Base-by-base conservation (phyloP, 257 asterid genomes). In the Gynochthodes officinalis region DNA sequence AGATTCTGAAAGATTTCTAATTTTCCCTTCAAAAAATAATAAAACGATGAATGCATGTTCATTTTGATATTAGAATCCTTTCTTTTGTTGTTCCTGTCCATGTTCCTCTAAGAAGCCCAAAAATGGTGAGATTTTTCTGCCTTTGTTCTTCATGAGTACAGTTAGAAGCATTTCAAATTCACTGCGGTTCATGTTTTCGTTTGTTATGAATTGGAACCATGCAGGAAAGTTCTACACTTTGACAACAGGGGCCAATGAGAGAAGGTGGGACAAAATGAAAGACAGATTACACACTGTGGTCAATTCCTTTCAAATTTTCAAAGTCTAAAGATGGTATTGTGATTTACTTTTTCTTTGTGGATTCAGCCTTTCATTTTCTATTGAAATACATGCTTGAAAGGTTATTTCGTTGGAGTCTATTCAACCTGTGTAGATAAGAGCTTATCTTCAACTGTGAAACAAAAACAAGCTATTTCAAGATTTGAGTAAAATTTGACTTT, bases 201-300 rank as follows among this genome's bases (percentile, higher is more conserved):
- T 25, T 49, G 49, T 67, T 60, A 3, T 55, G 64, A 40, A 53
- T n/a, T 30, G 57, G 18, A 54, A 46, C 9, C 27, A 37, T 83
- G 87, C 90, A 94, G 97, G 98, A 69, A 89, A 84, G 77, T 90
- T 94, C 81, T 95, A 86, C 82, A 90, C 98, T 1, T 76, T 90
- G 88, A 94, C 96, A 61, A 92, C 96, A 12, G 96, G 96, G 9
- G 88, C 97, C 25, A 95, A 91, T 60, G 96, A 94, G 86, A 86
- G 96, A 88, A 86, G 97, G 78, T 94, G 97, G 99, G 93, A 72
- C 64, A 89, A 94, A 89, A 90, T 92, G 92, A 91, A 91, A 79
- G 98, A 90, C 43, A 81, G 93, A 54, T 87, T 94, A 74, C 85
- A 86, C 60, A 86, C 96, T 6, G 88, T 94, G 73, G 90, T 90